phyloP scores from a whole-genome alignment of 2,329 filamentous ascomycete genomes.

The Fonsecaea monophora region DNA sequence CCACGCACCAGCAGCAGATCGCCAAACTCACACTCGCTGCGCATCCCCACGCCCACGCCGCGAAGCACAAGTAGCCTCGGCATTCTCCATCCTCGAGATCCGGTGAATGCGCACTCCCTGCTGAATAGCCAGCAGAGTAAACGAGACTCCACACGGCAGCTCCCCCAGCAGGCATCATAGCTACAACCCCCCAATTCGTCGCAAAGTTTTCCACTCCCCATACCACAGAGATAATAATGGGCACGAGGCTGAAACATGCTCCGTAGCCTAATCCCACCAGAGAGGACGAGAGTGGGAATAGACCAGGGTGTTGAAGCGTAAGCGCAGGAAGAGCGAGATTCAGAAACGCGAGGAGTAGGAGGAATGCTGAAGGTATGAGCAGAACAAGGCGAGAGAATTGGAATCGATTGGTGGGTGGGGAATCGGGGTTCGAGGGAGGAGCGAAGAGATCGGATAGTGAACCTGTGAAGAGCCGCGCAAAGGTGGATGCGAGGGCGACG shows the following conservation, averaged over 20 bases:
- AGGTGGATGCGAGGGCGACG: slow-evolving; percentile 85
- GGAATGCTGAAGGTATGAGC: slow-evolving; percentile 74
- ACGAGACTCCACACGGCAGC: slow-evolving; percentile 88
- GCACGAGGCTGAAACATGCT: slow-evolving; percentile 84
- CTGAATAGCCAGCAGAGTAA: slow-evolving; percentile 67
- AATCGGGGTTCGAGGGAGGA: slow-evolving; percentile 52
- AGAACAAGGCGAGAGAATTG: slow-evolving; percentile 78
- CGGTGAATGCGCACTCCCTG: slow-evolving; percentile 40
- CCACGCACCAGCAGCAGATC: slow-evolving; percentile 73
- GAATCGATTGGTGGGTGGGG: slow-evolving; percentile 41
- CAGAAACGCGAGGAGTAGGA: slow-evolving; percentile 78
- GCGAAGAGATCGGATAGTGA: slow-evolving; percentile 88
- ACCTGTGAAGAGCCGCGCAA: slow-evolving; percentile 88
- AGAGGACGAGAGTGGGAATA: slow-evolving; percentile 85
- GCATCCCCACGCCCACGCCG: slow-evolving; percentile 82
- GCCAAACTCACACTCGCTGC: slow-evolving; percentile 78
- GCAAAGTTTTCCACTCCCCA: slow-evolving; percentile 99
- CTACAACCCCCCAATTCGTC: slow-evolving; percentile 96
- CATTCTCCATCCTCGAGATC: slow-evolving; percentile 65
- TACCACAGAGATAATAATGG: slow-evolving; percentile 93
- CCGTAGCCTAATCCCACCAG: slow-evolving; percentile 91
- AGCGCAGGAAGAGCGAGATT: slow-evolving; percentile 77
- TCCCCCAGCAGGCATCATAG: slow-evolving; percentile 86
- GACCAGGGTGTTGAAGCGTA: slow-evolving; percentile 75
- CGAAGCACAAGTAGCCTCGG: slow-evolving; percentile 82